Base-by-base conservation (phyloP, 106 monocot genomes). In the Dioscorea alata region DNA sequence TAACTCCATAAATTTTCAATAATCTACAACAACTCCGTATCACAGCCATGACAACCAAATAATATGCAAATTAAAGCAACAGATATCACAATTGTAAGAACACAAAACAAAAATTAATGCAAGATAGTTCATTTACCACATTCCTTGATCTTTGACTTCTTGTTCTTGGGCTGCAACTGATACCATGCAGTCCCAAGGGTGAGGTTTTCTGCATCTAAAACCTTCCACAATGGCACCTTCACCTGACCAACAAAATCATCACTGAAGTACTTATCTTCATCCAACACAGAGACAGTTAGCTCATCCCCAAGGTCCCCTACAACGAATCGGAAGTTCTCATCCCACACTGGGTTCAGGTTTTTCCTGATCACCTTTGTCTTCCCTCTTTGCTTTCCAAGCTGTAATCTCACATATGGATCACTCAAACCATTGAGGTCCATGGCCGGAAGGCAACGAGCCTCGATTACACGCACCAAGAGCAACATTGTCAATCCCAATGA, bases 201-300 rank as follows among this genome's bases (percentile, higher is more conserved):
- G 33, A 76, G 72, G 63, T 86, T 82, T 9, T 79, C 83, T 0
- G 81, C 61, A 49, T 89, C 86, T 61, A 86, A 69, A 18, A 93
- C 68, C 13, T 63, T 61, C 13, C 22, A 69, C 59, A 93, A 57
- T 6, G 85, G 72, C 34, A 93, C 52, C 50, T 74, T 81, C 49
- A 86, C 59, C 49, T 63, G 76, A 17, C 93, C 93, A 4, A 95
- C 35, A 63, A 86, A 81, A 70, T 88, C 88, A 59, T 90, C 83
- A 60, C 52, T 83, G 63, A 84, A 81, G 71, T 77, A 83, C 69
- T 84, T 93, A 70, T 86, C 88, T 50, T 89, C 85, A 49, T 93
- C 81, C 57, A 86, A 48, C 0, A 89, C 86, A 13, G 70, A 79
- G 14, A 93, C 24, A 33, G 32, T 71, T 31, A 93, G 76, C 65